Percentiles rank a stretch among this genome's conserved stretches.
phyloP scores from a whole-genome alignment of 2,329 filamentous ascomycete genomes.

The Acarospora socialis region DNA sequence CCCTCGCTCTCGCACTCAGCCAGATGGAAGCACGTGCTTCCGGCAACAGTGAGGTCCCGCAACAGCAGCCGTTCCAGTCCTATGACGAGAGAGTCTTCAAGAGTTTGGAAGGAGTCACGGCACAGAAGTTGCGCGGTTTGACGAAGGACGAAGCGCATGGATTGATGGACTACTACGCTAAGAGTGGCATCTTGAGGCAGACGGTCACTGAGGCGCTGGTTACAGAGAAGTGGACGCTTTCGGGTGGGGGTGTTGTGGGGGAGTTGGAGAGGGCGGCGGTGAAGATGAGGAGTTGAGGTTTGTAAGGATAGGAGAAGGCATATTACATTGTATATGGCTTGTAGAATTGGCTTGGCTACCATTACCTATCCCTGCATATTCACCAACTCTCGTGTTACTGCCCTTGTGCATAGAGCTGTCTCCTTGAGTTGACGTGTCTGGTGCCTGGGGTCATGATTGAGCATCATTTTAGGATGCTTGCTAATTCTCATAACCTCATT shows the following conservation, averaged over 20 bases:
- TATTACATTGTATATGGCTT: no score
- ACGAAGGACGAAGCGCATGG: constrained; percentile 60
- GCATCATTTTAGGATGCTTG: no score
- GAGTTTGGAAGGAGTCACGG: constrained; percentile 26
- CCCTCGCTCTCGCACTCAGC: constrained; percentile 53
- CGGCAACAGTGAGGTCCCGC: constrained; percentile 28
- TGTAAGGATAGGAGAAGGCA: no score
- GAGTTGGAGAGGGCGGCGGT: constrained; percentile 63
- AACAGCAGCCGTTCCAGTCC: constrained; percentile 37
- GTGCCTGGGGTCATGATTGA: no score
- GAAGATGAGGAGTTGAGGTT: constrained; percentile 26
- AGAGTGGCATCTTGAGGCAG: constrained; percentile 62
- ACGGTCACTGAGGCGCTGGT: constrained; percentile 57
- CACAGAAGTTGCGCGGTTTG: constrained; percentile 50
- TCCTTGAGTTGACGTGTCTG: no score
- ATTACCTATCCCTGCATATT: no score
- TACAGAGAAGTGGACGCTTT: constrained; percentile 69
- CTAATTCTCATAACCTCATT: no score
- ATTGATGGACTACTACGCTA: constrained; percentile 87
- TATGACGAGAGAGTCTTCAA: constrained; percentile 40
- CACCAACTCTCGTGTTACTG: no score
- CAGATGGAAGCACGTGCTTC: constrained; percentile 28
- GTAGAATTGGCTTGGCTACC: no score
- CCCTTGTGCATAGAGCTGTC: no score
- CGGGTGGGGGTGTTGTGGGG: constrained; percentile 67